These are phyloP conservation scores for Amauroascus niger DNA, from an alignment of 2,329 filamentous ascomycete genomes.

Conservation along the genomic window DNA sequence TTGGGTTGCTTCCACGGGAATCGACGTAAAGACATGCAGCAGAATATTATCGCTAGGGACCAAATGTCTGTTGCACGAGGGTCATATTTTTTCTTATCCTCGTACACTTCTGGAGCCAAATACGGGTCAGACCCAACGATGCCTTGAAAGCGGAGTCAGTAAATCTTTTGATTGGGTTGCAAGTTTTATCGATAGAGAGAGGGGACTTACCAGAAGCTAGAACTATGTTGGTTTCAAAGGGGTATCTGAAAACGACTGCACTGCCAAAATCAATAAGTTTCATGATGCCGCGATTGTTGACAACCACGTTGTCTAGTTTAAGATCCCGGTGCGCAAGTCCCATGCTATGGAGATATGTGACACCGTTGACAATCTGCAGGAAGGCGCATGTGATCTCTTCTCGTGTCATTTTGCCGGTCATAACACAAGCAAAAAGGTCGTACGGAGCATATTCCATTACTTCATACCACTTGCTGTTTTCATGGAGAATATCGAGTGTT, in stretches of 20 bases:
- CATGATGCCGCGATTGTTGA: slow-evolving; percentile 94
- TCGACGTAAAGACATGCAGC: slow-evolving; percentile 89
- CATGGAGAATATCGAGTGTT: slow-evolving; percentile 89
- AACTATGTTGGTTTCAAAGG: slow-evolving; percentile 83
- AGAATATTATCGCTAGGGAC: slow-evolving; percentile 97
- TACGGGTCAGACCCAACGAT: slow-evolving; percentile 89
- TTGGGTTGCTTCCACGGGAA: slow-evolving; percentile 97
- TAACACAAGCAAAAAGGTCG: slow-evolving; percentile 94
- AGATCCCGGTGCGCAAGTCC: slow-evolving; percentile 89
- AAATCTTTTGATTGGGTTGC: background rate
- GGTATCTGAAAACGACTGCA: slow-evolving; percentile 93
- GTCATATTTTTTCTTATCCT: slow-evolving; percentile 86
- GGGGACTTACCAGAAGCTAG: slow-evolving; percentile 60
- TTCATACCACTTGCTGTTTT: slow-evolving; percentile 91
- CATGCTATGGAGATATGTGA: slow-evolving; percentile 90
- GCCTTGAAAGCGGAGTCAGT: slow-evolving; percentile 37
- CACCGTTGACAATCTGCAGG: slow-evolving; percentile 86
- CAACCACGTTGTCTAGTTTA: slow-evolving; percentile 95
- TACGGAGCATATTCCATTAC: slow-evolving; percentile 98
- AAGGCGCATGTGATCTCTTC: slow-evolving; percentile 88
- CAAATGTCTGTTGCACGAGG: slow-evolving; percentile 91
- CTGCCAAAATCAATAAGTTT: slow-evolving; percentile 99
- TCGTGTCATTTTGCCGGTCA: slow-evolving; percentile 94
- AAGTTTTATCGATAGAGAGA: background rate
- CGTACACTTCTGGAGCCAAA: slow-evolving; percentile 91